phyloP scores from a whole-genome alignment of 495 filamentous ascomycete species.

The Penicillium malachiteum region DNA sequence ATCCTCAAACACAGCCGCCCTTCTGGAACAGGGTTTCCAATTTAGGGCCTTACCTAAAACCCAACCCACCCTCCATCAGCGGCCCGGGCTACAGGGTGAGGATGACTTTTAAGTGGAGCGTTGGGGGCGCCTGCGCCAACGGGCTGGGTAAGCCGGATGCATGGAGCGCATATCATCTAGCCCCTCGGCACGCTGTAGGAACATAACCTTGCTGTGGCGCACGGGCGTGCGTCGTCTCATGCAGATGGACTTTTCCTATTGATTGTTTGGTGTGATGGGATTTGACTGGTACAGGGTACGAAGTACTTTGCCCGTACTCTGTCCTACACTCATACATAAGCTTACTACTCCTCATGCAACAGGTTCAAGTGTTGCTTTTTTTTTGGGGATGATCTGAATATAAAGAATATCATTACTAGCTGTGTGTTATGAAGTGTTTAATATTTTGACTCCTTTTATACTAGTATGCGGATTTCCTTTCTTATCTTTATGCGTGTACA shows the following conservation, averaged over 20 bases:
- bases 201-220: constrained; percentile 16
- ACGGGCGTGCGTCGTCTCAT: constrained; percentile 2
- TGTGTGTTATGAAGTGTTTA: too few relatives aligned
- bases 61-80: neutral
- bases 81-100: neutral
- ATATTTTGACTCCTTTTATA: neutral
- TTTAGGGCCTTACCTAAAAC: neutral
- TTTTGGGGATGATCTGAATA: too few relatives aligned
- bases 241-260: neutral
- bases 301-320: neutral
- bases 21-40: neutral
- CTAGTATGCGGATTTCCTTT: neutral
- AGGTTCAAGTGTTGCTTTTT: too few relatives aligned
- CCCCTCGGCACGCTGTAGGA: constrained; percentile 8
- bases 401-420: too few relatives aligned
- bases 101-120: neutral
- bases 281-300: neutral
- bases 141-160: constrained; percentile 10
- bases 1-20: neutral
- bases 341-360: neutral
- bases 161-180: constrained; percentile 8
- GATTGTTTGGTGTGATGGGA: neutral
- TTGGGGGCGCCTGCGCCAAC: constrained; percentile 11
- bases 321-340: neutral
- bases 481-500: neutral